Evolutionary conservation across 306 rosid genomes (phyloP).

Genomic region (Carpinus fangiana): DNA sequence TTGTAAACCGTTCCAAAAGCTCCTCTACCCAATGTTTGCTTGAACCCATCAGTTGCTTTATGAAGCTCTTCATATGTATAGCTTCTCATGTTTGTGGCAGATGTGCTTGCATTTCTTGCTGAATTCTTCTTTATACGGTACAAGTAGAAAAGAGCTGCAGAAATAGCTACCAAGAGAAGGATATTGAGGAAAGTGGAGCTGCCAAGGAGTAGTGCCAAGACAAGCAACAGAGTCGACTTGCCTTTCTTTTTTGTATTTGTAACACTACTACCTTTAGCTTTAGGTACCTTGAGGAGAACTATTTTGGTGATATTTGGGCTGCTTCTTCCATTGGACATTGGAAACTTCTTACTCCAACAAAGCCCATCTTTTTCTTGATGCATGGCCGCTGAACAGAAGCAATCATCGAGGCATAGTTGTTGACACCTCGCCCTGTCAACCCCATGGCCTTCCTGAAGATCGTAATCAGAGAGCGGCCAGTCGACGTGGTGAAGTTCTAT

Average conservation of each 20-base stretch:
- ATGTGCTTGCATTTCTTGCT: not conserved
- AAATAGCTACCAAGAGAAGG: not conserved
- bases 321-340: conserved; percentile 29
- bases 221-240: conserved; percentile 9
- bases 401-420: conserved; percentile 21
- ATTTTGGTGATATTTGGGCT: not conserved
- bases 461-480: conserved; percentile 28
- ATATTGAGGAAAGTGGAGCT: conserved; percentile 33
- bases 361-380: too few species aligned
- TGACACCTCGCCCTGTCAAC: conserved; percentile 6
- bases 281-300: conserved; percentile 13
- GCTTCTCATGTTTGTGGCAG: not conserved
- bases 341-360: conserved; percentile 32
- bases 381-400: conserved; percentile 16
- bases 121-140: not conserved
- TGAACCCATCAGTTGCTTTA: conserved; percentile 34
- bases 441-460: not conserved
- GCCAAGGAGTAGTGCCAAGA: conserved; percentile 30
- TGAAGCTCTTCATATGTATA: conserved; percentile 19
- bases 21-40: conserved; percentile 29
- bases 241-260: not conserved
- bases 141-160: conserved; percentile 1
- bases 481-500: not conserved
- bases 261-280: not conserved
- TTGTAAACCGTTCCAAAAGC: conserved; percentile 33